phyloP scores from a whole-genome alignment of 495 filamentous ascomycete genomes.

The Amniculicola lignicola region DNA sequence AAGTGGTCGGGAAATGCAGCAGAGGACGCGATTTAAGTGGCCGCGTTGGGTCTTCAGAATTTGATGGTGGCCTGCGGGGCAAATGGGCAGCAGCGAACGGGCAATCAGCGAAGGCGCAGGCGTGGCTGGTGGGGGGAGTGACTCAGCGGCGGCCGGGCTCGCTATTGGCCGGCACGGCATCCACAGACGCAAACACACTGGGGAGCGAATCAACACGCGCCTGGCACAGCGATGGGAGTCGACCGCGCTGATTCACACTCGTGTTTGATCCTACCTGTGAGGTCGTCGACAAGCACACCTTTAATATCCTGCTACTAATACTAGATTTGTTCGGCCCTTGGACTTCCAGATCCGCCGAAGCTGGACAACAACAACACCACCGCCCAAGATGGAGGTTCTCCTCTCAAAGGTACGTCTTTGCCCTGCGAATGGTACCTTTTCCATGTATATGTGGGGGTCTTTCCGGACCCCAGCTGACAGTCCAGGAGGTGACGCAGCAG shows the following conservation, averaged over 20 bases:
- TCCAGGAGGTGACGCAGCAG: constrained; percentile 64
- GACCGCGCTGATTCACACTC: no score
- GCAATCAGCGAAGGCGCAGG: neutral
- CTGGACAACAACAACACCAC: neutral
- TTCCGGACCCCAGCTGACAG: neutral
- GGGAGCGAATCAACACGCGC: no score
- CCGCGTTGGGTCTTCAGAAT: neutral
- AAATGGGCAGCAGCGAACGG: neutral
- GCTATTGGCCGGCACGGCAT: constrained; percentile 9
- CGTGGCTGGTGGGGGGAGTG: constrained; percentile 18
- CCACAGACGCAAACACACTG: constrained; percentile 10
- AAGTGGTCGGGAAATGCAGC: neutral
- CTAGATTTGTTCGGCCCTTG: no score
- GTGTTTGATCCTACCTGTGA: no score
- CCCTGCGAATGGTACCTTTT: neutral
- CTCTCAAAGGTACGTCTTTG: constrained; percentile 57
- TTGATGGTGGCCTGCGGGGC: neutral
- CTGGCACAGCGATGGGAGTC: no score
- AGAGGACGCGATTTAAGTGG: neutral
- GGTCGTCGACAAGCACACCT: no score
- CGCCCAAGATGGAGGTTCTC: constrained; percentile 67
- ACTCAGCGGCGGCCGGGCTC: constrained; percentile 11
- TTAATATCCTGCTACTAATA: no score
- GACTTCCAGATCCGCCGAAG: no score
- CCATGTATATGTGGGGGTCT: neutral